Conservation (phyloP, 441 rosid genomes). For the Populus trichocarpa region DNA sequence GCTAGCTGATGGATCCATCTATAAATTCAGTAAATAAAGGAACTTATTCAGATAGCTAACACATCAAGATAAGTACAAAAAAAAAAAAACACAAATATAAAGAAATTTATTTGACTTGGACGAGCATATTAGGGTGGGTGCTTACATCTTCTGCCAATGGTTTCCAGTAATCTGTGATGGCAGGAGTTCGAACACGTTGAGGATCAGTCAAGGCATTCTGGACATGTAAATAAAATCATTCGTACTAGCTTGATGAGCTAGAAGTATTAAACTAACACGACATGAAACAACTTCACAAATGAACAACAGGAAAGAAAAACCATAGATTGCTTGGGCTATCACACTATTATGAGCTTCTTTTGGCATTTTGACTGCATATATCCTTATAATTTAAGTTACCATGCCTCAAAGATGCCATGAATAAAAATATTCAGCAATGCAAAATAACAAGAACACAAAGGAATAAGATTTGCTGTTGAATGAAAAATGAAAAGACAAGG, state of each 20-base stretch:
- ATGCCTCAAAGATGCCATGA: not conserved
- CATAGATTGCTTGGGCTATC: not conserved
- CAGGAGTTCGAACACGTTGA: constrained; percentile 84
- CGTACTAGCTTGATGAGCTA: constrained; percentile 9
- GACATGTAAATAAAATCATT: constrained; percentile 18
- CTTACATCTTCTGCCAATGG: constrained; percentile 97
- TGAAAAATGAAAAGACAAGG: not conserved
- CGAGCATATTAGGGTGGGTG: constrained; percentile 7
- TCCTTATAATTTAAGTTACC: too few species aligned
- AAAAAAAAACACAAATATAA: not conserved
- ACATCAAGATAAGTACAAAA: not conserved
- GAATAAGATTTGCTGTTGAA: not conserved
- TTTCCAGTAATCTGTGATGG: constrained; percentile 91
- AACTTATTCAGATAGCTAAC: constrained; percentile 3
- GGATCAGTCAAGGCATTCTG: constrained; percentile 93
- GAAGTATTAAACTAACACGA: constrained; percentile 8
- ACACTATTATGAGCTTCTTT: not conserved
- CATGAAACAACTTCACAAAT: constrained; percentile 3
- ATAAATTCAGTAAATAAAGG: constrained; percentile 26
- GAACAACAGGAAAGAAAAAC: not conserved
- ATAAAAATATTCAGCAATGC: not conserved
- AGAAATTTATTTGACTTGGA: constrained; percentile 3
- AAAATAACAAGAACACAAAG: not conserved
- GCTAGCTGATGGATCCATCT: constrained; percentile 96
- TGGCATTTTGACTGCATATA: not conserved